These are phyloP conservation scores for Fusarium sterilihyphosum DNA, from an alignment of 2,329 filamentous ascomycete genomes.

Conservation along the genomic window DNA sequence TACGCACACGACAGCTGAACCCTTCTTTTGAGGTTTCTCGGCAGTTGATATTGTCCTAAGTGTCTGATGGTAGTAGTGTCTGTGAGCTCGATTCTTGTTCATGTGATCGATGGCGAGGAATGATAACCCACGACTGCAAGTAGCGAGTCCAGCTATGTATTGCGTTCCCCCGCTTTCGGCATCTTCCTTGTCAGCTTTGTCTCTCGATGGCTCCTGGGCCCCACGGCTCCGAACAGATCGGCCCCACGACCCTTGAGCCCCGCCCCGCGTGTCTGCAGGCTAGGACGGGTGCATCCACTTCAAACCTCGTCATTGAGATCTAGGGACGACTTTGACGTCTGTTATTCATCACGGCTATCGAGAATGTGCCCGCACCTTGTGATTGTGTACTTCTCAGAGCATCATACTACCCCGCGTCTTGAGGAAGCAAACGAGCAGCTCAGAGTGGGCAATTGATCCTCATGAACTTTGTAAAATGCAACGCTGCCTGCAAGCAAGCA, in stretches of 20 bases:
- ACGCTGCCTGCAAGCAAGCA: conserved; percentile 17
- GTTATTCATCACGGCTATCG: neutral
- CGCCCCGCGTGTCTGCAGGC: conserved; percentile 10
- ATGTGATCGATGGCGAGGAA: conserved; percentile 4
- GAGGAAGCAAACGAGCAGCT: neutral
- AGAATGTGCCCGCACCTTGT: neutral
- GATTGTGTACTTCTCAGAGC: neutral
- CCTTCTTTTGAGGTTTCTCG: conserved; percentile 11
- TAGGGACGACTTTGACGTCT: conserved; percentile 12
- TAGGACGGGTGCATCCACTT: conserved; percentile 21
- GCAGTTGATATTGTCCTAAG: conserved; percentile 4
- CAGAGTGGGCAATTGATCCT: neutral
- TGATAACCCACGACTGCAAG: neutral
- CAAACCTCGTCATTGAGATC: conserved; percentile 34
- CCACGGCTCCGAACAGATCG: conserved; percentile 20
- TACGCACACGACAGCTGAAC: conserved; percentile 27
- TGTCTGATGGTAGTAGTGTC: neutral
- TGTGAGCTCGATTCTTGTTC: neutral
- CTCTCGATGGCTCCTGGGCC: neutral
- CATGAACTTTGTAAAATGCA: conserved; percentile 14
- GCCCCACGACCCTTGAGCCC: conserved; percentile 33
- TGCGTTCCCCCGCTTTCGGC: conserved; percentile 26
- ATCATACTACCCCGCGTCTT: neutral
- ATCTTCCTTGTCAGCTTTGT: conserved; percentile 19
- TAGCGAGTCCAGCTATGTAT: neutral